phyloP scores from a whole-genome alignment of 352 stramenopile species.

The Phytophthora cactorum region DNA sequence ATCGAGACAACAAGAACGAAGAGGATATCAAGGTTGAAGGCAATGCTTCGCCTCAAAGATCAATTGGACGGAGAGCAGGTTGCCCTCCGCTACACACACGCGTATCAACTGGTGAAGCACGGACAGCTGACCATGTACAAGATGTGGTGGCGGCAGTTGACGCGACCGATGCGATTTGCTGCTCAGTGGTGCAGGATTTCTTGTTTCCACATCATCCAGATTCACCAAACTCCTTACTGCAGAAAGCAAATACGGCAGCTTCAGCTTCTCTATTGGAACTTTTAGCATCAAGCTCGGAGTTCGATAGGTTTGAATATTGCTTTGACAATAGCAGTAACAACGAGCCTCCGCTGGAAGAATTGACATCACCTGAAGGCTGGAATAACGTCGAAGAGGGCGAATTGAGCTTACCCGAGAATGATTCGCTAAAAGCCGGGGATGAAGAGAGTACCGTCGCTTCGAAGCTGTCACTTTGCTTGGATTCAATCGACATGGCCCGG shows the following conservation, averaged over 20 bases:
- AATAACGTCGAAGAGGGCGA: conserved; percentile 1
- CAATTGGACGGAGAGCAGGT: conserved; percentile 2
- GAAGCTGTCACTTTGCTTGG: conserved; percentile 43
- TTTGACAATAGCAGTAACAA: not conserved
- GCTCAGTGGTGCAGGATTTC: conserved; percentile 51
- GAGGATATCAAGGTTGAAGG: not conserved
- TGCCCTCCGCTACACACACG: conserved; percentile 21
- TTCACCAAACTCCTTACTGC: not conserved
- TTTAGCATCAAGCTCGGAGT: conserved; percentile 36
- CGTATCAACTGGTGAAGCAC: not conserved
- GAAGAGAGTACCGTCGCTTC: conserved; percentile 16
- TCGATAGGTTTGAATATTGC: conserved; percentile 16
- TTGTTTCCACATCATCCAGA: conserved; percentile 23
- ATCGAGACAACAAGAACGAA: not conserved
- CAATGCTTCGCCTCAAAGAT: not conserved
- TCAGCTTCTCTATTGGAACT: conserved; percentile 27
- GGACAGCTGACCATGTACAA: conserved; percentile 1
- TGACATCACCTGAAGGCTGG: conserved; percentile 15
- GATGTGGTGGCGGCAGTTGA: conserved; percentile 35
- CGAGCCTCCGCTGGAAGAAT: conserved; percentile 4
- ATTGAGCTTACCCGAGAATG: not conserved
- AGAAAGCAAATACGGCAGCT: not conserved
- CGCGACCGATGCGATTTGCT: conserved; percentile 44
- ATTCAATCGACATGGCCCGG: conserved; percentile 53
- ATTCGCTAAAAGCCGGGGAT: not conserved